A percentile compares a stretch with the other conserved stretches of the same genome.
These are phyloP conservation scores for Syncephalis fuscata DNA, from an alignment of 371 early-diverging fungal genomes.

Conservation along the genomic window DNA sequence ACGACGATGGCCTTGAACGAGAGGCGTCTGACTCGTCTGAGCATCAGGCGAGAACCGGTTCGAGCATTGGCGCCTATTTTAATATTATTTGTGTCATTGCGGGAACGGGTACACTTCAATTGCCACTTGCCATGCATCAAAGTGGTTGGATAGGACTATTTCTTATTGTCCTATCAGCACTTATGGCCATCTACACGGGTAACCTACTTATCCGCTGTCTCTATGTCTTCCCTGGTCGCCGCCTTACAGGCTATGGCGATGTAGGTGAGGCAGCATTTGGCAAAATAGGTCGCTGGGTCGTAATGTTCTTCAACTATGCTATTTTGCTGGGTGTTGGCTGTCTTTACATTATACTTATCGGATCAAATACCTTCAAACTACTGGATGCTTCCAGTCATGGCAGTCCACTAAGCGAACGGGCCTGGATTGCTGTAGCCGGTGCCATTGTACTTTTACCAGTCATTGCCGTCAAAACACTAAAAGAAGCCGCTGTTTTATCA, in stretches of 20 bases:
- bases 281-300: conserved; percentile 28
- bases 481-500: conserved; percentile 48
- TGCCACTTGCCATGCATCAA: conserved; percentile 60
- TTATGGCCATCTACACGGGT: conserved; percentile 54
- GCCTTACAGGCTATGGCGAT: conserved; percentile 32
- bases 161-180: conserved; percentile 54
- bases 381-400: conserved; percentile 21
- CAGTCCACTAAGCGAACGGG: conserved; percentile 22
- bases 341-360: conserved; percentile 62
- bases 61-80: conserved; percentile 16
- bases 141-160: conserved; percentile 69
- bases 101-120: conserved; percentile 70
- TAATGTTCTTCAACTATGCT: conserved; percentile 43
- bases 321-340: conserved; percentile 54
- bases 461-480: conserved; percentile 44
- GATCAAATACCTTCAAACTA: conserved; percentile 36
- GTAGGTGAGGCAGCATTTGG: conserved; percentile 55
- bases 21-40: too few relatives aligned
- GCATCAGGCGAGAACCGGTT: conserved; percentile 6
- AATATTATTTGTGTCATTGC: conserved; percentile 66
- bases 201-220: conserved; percentile 51
- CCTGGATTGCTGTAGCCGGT: conserved; percentile 47
- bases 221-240: conserved; percentile 25
- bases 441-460: conserved; percentile 52
- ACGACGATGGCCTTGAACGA: too few relatives aligned